A percentile compares a stretch with the other conserved stretches of the same genome.
Evolutionary conservation across 2,329 filamentous ascomycete genomes (phyloP).

Genomic region (Dactylellina sp.): DNA sequence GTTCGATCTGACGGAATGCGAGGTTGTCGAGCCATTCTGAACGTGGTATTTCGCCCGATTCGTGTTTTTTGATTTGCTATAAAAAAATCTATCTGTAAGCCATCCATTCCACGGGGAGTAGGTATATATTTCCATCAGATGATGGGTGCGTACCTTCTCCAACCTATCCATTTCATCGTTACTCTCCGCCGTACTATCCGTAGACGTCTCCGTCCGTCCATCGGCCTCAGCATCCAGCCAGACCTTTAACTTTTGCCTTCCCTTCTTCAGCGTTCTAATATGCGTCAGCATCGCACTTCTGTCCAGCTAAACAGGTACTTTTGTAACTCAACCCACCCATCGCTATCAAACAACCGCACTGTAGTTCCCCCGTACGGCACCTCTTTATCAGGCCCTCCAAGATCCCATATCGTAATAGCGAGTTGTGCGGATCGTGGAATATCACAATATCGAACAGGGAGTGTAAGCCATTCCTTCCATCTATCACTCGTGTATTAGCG

Average conservation of each 20-base stretch:
- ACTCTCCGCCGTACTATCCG: conserved; percentile 75
- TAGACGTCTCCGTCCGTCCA: conserved; percentile 81
- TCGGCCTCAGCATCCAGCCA: conserved; percentile 86
- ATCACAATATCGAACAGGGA: conserved; percentile 85
- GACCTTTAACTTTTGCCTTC: conserved; percentile 88
- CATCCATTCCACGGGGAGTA: no score
- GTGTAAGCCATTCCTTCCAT: conserved; percentile 96
- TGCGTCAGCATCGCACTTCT: conserved; percentile 18
- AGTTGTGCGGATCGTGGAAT: conserved; percentile 84
- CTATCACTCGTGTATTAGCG: conserved; percentile 62
- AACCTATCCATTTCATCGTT: conserved; percentile 89
- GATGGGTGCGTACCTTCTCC: conserved; percentile 69
- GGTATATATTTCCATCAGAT: no score
- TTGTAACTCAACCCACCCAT: conserved; percentile 70
- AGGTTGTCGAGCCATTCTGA: conserved; percentile 96
- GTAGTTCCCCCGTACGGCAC: conserved; percentile 94
- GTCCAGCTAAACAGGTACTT: neutral
- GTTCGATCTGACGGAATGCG: conserved; percentile 90
- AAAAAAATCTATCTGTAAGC: no score
- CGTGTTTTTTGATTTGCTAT: conserved; percentile 89
- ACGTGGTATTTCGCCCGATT: conserved; percentile 93
- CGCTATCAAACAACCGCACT: conserved; percentile 87
- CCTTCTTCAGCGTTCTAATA: conserved; percentile 77
- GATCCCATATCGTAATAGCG: conserved; percentile 94
- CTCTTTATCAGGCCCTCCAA: conserved; percentile 77